Conservation (phyloP, 352 stramenopile species). For the Pythium sukuiense region DNA sequence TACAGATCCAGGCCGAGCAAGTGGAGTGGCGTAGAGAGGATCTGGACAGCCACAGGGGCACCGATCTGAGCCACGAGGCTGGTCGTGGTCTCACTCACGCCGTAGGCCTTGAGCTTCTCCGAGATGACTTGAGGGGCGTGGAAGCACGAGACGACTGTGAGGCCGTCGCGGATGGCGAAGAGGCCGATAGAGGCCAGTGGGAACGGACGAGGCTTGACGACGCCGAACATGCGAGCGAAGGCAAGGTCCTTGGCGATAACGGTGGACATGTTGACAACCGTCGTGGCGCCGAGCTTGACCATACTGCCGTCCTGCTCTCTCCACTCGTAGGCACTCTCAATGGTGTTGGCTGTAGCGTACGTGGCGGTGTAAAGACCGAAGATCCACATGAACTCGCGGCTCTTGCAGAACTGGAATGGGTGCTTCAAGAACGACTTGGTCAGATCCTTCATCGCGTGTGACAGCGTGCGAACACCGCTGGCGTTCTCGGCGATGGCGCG, state of each 20-base stretch:
- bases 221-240: constrained; percentile 70
- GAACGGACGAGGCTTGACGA: constrained; percentile 41
- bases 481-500: constrained; percentile 57
- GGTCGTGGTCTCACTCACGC: constrained; percentile 32
- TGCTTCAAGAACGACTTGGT: constrained; percentile 34
- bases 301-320: constrained; percentile 32
- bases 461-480: constrained; percentile 35
- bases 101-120: constrained; percentile 31
- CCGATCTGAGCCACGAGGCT: constrained; percentile 43
- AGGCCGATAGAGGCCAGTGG: constrained; percentile 45
- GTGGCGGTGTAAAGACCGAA: constrained; percentile 64
- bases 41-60: constrained; percentile 48
- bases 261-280: constrained; percentile 54
- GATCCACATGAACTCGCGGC: constrained; percentile 58
- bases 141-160: constrained; percentile 64
- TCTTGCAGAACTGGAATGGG: constrained; percentile 51
- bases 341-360: constrained; percentile 54
- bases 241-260: constrained; percentile 66
- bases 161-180: constrained; percentile 53
- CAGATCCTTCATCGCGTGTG: constrained; percentile 35
- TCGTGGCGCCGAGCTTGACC: constrained; percentile 55
- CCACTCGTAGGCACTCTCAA: constrained; percentile 54
- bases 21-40: constrained; percentile 63
- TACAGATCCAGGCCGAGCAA: constrained; percentile 66
- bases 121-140: constrained; percentile 41